These are phyloP conservation scores for Anisodus tanguticus DNA, from an alignment of 257 asterid species.

Conservation along the genomic window DNA sequence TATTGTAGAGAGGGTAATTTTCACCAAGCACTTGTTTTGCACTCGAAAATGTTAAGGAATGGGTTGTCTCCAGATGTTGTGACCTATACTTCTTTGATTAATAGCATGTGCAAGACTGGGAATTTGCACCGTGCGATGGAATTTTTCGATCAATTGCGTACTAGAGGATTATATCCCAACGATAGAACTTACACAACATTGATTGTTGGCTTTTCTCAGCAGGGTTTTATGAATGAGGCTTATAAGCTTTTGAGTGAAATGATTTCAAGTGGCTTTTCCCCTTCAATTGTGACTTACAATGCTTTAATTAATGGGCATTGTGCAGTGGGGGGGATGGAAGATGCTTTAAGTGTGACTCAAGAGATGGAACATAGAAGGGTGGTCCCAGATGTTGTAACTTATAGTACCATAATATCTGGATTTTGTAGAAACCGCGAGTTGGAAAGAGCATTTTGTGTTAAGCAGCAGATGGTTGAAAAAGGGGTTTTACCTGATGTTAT, in stretches of 20 bases:
- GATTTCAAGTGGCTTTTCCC: constrained; percentile 58
- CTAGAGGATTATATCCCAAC: constrained; percentile 71
- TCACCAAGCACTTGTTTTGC: constrained; percentile 81
- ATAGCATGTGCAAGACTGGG: constrained; percentile 69
- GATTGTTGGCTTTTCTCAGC: constrained; percentile 81
- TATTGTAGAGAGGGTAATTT: constrained; percentile 76
- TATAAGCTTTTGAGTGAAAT: constrained; percentile 62
- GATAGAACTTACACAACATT: constrained; percentile 86
- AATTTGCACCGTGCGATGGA: constrained; percentile 75
- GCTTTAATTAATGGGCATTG: constrained; percentile 84
- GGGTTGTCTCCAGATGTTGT: constrained; percentile 85
- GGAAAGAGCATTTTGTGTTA: constrained; percentile 70
- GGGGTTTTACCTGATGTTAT: constrained; percentile 70
- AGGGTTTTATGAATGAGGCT: constrained; percentile 77
- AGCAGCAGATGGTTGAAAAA: constrained; percentile 67
- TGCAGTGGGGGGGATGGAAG: constrained; percentile 59
- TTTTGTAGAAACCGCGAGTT: constrained; percentile 61
- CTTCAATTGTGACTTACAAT: constrained; percentile 79
- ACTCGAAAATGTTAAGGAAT: constrained; percentile 78
- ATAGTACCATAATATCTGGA: constrained; percentile 72
- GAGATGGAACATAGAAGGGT: constrained; percentile 61
- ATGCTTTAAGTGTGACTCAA: constrained; percentile 56
- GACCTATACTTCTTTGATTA: constrained; percentile 80
- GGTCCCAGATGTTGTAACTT: constrained; percentile 77
- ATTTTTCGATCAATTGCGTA: constrained; percentile 68